These are phyloP conservation scores for Sergeia podlipaevii DNA, from an alignment of 208 protist genomes.

Conservation along the genomic window DNA sequence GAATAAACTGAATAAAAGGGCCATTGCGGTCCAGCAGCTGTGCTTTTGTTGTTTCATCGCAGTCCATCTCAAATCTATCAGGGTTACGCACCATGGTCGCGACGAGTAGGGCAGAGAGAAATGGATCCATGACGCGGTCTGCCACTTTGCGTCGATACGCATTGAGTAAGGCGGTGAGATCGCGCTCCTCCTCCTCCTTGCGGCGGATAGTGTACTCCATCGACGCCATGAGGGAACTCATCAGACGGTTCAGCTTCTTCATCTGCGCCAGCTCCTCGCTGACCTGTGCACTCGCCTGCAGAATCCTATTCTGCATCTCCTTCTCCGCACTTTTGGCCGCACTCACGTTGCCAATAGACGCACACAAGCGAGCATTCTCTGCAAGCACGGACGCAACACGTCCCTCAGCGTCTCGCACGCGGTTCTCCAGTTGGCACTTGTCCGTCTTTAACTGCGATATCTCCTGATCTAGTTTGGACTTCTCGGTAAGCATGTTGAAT, in stretches of 20 bases:
- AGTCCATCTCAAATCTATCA: slow-evolving; percentile 60
- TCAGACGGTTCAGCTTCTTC: slow-evolving; percentile 26
- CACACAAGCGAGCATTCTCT: slow-evolving; percentile 55
- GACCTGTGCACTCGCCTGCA: slow-evolving; percentile 21
- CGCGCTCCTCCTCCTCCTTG: slow-evolving; percentile 73
- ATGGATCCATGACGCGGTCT: slow-evolving; percentile 52
- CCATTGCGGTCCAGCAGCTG: slow-evolving; percentile 56
- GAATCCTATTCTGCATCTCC: slow-evolving; percentile 23
- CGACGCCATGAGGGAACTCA: slow-evolving; percentile 52
- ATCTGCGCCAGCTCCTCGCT: slow-evolving; percentile 38
- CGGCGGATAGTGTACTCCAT: slow-evolving; percentile 81
- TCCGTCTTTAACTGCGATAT: slow-evolving; percentile 38
- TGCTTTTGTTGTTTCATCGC: slow-evolving; percentile 48
- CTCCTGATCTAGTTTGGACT: slow-evolving; percentile 35
- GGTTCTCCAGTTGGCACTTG: slow-evolving; percentile 53
- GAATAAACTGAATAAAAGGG: slow-evolving; percentile 68
- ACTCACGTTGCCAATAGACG: slow-evolving; percentile 20
- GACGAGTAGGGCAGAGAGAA: slow-evolving; percentile 55
- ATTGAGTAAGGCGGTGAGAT: slow-evolving; percentile 69
- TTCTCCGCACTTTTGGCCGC: slow-evolving; percentile 11
- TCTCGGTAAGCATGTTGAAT: slow-evolving; percentile 36
- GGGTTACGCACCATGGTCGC: slow-evolving; percentile 71
- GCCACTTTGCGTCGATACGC: slow-evolving; percentile 61
- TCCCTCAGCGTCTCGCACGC: slow-evolving; percentile 47
- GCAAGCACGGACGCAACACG: slow-evolving; percentile 36